Conservation (phyloP, 805 yeast genomes). For the Candida nonsorbophila region DNA sequence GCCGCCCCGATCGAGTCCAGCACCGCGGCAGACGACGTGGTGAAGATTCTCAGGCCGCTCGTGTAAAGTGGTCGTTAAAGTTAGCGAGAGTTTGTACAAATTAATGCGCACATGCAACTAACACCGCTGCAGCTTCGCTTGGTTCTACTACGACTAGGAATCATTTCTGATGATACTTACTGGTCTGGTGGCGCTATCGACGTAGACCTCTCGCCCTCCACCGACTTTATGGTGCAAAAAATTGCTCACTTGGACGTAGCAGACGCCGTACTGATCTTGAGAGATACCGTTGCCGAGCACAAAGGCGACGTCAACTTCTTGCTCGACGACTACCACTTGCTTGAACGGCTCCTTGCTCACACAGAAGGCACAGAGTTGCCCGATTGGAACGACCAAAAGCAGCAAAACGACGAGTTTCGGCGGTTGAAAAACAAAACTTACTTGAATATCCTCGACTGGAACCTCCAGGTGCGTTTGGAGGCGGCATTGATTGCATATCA, state of each 20-base stretch:
- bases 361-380: slow-evolving; percentile 4
- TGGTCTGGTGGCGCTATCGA: slow-evolving; percentile 4
- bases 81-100: no score
- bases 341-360: slow-evolving; percentile 13
- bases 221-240: slow-evolving; percentile 22
- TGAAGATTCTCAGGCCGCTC: slow-evolving; percentile 36
- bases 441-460: slow-evolving; percentile 25
- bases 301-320: slow-evolving; percentile 30
- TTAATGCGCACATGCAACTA: no score
- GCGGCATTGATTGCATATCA: slow-evolving; percentile 33
- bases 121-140: slow-evolving; percentile 12
- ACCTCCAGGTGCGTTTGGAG: slow-evolving; percentile 28
- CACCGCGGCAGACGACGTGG: slow-evolving; percentile 42
- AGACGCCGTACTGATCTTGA: slow-evolving; percentile 25
- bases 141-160: slow-evolving; percentile 17
- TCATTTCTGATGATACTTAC: slow-evolving; percentile 16
- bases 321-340: slow-evolving; percentile 26
- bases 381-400: slow-evolving; percentile 5
- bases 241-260: slow-evolving; percentile 16
- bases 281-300: slow-evolving; percentile 32
- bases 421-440: slow-evolving; percentile 17
- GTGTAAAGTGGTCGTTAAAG: no score
- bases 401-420: no score
- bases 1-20: slow-evolving; percentile 57
- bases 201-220: slow-evolving; percentile 6